Conservation (phyloP, 305 asterid species). For the Fraxinus latifolia region DNA sequence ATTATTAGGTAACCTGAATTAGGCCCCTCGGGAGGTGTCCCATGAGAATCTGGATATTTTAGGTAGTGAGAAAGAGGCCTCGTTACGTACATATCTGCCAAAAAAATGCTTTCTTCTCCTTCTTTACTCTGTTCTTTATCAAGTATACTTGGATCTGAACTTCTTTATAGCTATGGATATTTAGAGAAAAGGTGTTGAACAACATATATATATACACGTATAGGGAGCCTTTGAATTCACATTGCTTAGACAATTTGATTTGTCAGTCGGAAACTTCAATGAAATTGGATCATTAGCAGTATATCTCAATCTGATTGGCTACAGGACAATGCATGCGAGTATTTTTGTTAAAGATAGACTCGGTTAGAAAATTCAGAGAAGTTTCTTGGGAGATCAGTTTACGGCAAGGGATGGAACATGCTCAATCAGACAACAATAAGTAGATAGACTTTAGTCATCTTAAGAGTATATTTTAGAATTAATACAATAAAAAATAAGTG, state of each 20-base stretch:
- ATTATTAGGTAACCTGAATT: slow-evolving; percentile 29
- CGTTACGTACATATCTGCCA: slow-evolving; percentile 19
- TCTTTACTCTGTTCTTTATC: not conserved
- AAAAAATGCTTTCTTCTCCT: not conserved
- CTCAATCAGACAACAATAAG: no score
- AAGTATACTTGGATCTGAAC: not conserved
- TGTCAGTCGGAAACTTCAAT: not conserved
- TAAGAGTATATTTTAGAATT: no score
- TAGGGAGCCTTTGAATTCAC: not conserved
- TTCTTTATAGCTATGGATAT: not conserved
- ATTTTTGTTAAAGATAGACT: no score
- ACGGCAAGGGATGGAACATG: not conserved
- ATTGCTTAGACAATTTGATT: not conserved
- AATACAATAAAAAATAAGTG: no score
- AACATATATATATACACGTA: not conserved
- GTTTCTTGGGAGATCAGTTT: not conserved
- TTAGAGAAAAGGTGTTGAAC: not conserved
- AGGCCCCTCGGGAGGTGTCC: slow-evolving; percentile 22
- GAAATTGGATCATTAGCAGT: not conserved
- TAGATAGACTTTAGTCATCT: no score
- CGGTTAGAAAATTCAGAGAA: not conserved
- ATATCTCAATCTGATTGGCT: not conserved
- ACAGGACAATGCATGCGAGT: not conserved
- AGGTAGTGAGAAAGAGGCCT: slow-evolving; percentile 21
- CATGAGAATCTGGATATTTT: slow-evolving; percentile 12